Percentiles rank a stretch among this genome's conserved stretches.
phyloP scores from a whole-genome alignment of 768 basidiomycete genomes.

The Suillus sp. region DNA sequence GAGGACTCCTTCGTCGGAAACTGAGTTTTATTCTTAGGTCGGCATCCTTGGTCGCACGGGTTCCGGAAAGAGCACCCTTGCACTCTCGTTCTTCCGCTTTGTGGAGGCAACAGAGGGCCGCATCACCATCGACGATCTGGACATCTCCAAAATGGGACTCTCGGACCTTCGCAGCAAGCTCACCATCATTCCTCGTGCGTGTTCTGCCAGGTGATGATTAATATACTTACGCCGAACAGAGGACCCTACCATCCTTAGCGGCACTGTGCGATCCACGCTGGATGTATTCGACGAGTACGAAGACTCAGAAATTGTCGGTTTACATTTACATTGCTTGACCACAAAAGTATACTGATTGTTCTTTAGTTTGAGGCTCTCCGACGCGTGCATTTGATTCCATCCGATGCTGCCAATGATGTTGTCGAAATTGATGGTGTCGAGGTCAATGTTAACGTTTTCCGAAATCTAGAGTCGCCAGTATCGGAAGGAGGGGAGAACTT shows the following conservation, averaged over 20 bases:
- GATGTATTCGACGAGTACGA: slow-evolving; percentile 88
- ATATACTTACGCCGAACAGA: slow-evolving; percentile 43
- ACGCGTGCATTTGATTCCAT: slow-evolving; percentile 77
- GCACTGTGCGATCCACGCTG: slow-evolving; percentile 75
- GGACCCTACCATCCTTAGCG: slow-evolving; percentile 88
- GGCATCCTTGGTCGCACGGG: slow-evolving; percentile 73
- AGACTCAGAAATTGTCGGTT: slow-evolving; percentile 75
- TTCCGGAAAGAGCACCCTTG: slow-evolving; percentile 80
- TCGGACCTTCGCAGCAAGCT: slow-evolving; percentile 78
- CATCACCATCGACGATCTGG: slow-evolving; percentile 76
- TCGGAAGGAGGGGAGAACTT: slow-evolving; percentile 91
- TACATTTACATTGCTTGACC: neutral
- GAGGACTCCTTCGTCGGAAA: neutral
- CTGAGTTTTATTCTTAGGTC: slow-evolving; percentile 40
- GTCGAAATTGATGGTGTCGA: slow-evolving; percentile 37
- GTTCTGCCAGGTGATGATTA: neutral
- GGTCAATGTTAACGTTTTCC: slow-evolving; percentile 76
- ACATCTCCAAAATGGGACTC: slow-evolving; percentile 78
- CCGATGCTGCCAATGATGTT: slow-evolving; percentile 50
- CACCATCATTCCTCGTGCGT: slow-evolving; percentile 75
- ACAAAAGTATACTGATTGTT: neutral
- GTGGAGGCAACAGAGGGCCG: slow-evolving; percentile 82
- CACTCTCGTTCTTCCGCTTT: slow-evolving; percentile 85
- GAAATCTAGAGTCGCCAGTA: slow-evolving; percentile 70
- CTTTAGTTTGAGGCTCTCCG: slow-evolving; percentile 78